A percentile compares a stretch with the other conserved stretches of the same genome.
Evolutionary conservation across 495 filamentous ascomycete genomes (phyloP).

Genomic region (Neurospora tetraspora): DNA sequence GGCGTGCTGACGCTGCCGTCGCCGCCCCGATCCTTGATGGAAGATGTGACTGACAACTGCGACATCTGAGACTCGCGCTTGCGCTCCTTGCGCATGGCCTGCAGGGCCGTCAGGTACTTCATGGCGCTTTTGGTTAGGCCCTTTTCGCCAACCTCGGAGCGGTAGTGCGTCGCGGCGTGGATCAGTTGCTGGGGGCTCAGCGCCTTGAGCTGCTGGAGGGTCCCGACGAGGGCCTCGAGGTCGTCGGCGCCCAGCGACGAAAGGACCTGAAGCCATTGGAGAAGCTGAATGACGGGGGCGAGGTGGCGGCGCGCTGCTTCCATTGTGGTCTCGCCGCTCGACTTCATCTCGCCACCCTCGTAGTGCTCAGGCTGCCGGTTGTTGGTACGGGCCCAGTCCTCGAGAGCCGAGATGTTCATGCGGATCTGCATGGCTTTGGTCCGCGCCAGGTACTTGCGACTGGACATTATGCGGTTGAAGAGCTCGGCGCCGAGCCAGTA

Average conservation of each 20-base stretch:
- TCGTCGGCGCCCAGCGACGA: slow-evolving; percentile 86
- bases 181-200: slow-evolving; percentile 84
- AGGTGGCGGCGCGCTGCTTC: slow-evolving; percentile 78
- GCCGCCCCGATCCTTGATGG: slow-evolving; percentile 16
- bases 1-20: slow-evolving; percentile 1
- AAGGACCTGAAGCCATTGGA: slow-evolving; percentile 98
- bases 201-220: slow-evolving; percentile 75
- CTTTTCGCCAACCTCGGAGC: slow-evolving; percentile 92
- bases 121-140: slow-evolving; percentile 73
- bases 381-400: slow-evolving; percentile 92
- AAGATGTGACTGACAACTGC: slow-evolving; percentile 18
- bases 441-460: slow-evolving; percentile 84
- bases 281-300: slow-evolving; percentile 81
- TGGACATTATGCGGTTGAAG: slow-evolving; percentile 97
- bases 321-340: slow-evolving; percentile 77
- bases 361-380: slow-evolving; percentile 94
- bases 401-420: slow-evolving; percentile 91
- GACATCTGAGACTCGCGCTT: slow-evolving; percentile 19
- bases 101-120: slow-evolving; percentile 75
- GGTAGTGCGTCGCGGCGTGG: slow-evolving; percentile 84
- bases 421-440: slow-evolving; percentile 99
- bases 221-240: slow-evolving; percentile 71
- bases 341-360: slow-evolving; percentile 77
- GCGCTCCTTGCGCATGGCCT: slow-evolving; percentile 47
- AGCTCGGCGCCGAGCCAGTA: slow-evolving; percentile 97